Percentiles rank a stretch among this genome's conserved stretches.
These are phyloP conservation scores for Podospora comata DNA, from an alignment of 495 filamentous ascomycete genomes.

Conservation along the genomic window DNA sequence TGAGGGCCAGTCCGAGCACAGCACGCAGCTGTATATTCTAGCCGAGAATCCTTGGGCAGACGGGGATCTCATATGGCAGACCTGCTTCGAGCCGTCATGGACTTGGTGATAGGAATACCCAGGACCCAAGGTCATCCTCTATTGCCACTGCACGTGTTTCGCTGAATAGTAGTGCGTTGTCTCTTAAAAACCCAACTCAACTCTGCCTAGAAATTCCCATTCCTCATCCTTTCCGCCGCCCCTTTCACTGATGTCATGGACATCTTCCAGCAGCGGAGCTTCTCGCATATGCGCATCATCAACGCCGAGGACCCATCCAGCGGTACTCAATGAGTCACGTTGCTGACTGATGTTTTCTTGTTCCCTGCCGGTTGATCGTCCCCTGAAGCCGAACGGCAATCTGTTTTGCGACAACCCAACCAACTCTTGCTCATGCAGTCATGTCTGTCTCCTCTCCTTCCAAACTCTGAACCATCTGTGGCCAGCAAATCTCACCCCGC, in stretches of 20 bases:
- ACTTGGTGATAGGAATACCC: slow-evolving; percentile 37
- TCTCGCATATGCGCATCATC: slow-evolving; percentile 11
- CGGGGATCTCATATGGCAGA: slow-evolving; percentile 40
- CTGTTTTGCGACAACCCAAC: no score
- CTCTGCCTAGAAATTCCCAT: slow-evolving; percentile 21
- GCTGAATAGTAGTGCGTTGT: background rate
- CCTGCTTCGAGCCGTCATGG: slow-evolving; percentile 48
- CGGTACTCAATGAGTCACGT: background rate
- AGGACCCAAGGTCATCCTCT: slow-evolving; percentile 27
- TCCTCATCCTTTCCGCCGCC: slow-evolving; percentile 9
- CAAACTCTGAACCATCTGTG: background rate
- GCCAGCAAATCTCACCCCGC: no score
- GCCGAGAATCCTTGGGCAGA: slow-evolving; percentile 36
- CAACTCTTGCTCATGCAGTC: no score
- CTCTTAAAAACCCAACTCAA: background rate
- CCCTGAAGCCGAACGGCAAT: no score
- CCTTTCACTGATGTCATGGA: slow-evolving; percentile 16
- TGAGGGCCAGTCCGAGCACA: slow-evolving; percentile 40
- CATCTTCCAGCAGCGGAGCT: slow-evolving; percentile 10
- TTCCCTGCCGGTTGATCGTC: slow-evolving; percentile 31
- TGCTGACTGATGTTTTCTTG: slow-evolving; percentile 39
- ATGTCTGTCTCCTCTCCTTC: background rate
- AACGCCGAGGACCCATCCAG: slow-evolving; percentile 13
- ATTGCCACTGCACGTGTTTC: slow-evolving; percentile 8
- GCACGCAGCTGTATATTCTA: slow-evolving; percentile 20